Conservation (phyloP, 352 stramenopile genomes). For the Phytophthora boehmeriae region DNA sequence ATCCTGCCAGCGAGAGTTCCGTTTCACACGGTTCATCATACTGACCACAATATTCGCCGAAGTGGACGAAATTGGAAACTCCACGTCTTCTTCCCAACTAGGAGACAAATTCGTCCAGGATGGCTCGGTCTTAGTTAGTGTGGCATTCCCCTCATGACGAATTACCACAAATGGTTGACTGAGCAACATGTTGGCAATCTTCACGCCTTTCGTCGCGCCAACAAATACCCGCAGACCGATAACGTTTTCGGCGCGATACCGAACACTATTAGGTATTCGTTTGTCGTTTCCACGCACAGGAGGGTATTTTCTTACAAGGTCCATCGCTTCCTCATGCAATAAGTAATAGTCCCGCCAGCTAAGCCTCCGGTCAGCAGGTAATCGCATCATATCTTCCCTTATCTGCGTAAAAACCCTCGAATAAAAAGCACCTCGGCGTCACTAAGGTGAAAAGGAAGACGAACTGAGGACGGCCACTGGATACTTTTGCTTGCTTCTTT, state of each 20-base stretch:
- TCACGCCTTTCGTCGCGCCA: slow-evolving; percentile 46
- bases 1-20: slow-evolving; percentile 24
- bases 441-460: slow-evolving; percentile 36
- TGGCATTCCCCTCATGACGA: slow-evolving; percentile 45
- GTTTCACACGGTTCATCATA: slow-evolving; percentile 44
- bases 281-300: slow-evolving; percentile 8
- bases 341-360: slow-evolving; percentile 54
- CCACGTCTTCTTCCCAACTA: slow-evolving; percentile 65
- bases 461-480: slow-evolving; percentile 33
- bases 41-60: slow-evolving; percentile 46
- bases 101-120: slow-evolving; percentile 67
- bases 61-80: slow-evolving; percentile 49
- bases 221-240: slow-evolving; percentile 50
- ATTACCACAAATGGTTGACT: slow-evolving; percentile 57
- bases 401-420: slow-evolving; percentile 41
- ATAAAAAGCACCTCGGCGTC: slow-evolving; percentile 40
- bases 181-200: slow-evolving; percentile 44
- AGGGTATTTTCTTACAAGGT: slow-evolving; percentile 24
- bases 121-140: slow-evolving; percentile 34
- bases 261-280: slow-evolving; percentile 31
- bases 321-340: slow-evolving; percentile 51
- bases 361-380: slow-evolving; percentile 24
- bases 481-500: slow-evolving; percentile 31
- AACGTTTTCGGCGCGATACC: slow-evolving; percentile 34
- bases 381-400: slow-evolving; percentile 38